These are phyloP conservation scores for Monosporascus cannonballus DNA, from an alignment of 2,329 filamentous ascomycete species.

Conservation along the genomic window DNA sequence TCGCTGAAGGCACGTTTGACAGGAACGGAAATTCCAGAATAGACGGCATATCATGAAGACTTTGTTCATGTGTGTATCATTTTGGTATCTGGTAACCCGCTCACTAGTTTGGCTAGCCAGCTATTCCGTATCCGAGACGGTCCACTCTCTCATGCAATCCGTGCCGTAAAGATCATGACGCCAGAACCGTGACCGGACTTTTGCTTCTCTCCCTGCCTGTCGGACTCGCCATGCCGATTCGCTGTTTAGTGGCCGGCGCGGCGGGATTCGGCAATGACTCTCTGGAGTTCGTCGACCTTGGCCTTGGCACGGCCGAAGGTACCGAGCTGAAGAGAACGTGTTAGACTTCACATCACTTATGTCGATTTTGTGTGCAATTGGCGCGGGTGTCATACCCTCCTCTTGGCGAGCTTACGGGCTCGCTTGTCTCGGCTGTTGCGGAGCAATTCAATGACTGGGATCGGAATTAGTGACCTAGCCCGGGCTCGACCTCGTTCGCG, in stretches of 20 bases:
- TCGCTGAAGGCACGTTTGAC: no score
- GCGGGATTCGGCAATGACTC: conserved; percentile 95
- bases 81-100: conserved; percentile 10
- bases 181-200: conserved; percentile 17
- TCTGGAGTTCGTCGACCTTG: conserved; percentile 99
- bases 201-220: conserved; percentile 11
- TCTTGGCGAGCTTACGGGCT: conserved; percentile 98
- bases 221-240: neutral
- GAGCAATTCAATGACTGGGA: conserved; percentile 84
- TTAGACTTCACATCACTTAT: conserved; percentile 16
- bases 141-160: conserved; percentile 10
- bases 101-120: conserved; percentile 9
- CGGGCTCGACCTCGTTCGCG: neutral
- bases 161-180: conserved; percentile 20
- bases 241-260: conserved; percentile 50
- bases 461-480: neutral
- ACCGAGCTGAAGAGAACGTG: conserved; percentile 61
- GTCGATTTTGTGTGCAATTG: neutral
- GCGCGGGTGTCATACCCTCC: conserved; percentile 63
- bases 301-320: conserved; percentile 98
- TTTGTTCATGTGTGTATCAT: conserved; percentile 13
- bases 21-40: neutral
- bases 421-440: conserved; percentile 99
- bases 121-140: conserved; percentile 5
- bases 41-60: conserved; percentile 3